A percentile compares a stretch with the other conserved stretches of the same genome.
Evolutionary conservation across 768 basidiomycete species (phyloP).

Genomic region (Lactifluus piperatus): DNA sequence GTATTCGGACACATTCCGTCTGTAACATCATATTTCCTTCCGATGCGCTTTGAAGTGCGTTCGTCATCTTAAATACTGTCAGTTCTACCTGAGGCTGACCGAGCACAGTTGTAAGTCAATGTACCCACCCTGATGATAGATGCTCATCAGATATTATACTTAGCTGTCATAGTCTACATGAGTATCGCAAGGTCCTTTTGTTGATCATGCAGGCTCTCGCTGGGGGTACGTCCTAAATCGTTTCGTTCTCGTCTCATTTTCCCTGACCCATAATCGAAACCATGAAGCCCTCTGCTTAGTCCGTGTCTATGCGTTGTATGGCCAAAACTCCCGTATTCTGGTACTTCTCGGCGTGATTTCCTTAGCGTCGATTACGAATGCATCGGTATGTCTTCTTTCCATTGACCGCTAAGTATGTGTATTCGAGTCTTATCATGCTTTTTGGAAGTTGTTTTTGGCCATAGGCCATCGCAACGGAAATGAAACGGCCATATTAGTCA

Average conservation of each 20-base stretch:
- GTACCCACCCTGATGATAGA: neutral
- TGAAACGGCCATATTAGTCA: neutral
- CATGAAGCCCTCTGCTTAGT: too few species aligned
- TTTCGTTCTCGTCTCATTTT: neutral
- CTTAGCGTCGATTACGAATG: too few species aligned
- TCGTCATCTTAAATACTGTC: neutral
- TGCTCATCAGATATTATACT: neutral
- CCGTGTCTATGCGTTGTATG: too few species aligned
- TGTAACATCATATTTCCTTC: constrained; percentile 20
- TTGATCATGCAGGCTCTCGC: neutral
- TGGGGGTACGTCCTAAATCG: neutral
- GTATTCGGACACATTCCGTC: constrained; percentile 29
- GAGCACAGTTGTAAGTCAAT: constrained; percentile 1
- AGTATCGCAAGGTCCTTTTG: neutral
- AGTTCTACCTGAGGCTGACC: neutral
- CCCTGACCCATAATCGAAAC: neutral
- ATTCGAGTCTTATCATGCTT: neutral
- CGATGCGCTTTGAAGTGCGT: neutral
- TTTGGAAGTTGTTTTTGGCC: neutral
- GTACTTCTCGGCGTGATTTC: too few species aligned
- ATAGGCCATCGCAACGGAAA: neutral
- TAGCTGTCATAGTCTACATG: constrained; percentile 1
- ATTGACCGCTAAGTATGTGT: too few species aligned
- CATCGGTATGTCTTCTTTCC: too few species aligned
- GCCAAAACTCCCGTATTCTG: too few species aligned